A percentile compares a stretch with the other conserved stretches of the same genome.
These are phyloP conservation scores for Platanus orientalis DNA, from an alignment of 164 flowering plant species.

Conservation along the genomic window DNA sequence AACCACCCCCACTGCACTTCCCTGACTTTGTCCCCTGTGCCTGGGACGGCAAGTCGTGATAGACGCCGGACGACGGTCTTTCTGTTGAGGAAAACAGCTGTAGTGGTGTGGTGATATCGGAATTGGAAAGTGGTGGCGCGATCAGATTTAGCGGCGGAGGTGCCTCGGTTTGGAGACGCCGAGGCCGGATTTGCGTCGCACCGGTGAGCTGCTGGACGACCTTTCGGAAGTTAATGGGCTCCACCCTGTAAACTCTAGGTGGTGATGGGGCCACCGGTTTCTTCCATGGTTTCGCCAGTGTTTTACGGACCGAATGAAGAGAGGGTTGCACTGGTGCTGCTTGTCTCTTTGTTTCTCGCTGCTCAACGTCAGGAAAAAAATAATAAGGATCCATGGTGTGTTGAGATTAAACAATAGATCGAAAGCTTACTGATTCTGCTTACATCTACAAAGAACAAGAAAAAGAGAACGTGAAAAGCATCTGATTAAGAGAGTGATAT, in stretches of 20 bases:
- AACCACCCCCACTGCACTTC: constrained; percentile 2
- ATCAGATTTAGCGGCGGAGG: constrained; percentile 6
- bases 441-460: too few species aligned
- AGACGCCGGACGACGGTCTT: background rate
- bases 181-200: constrained; percentile 5
- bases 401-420: background rate
- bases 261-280: constrained; percentile 24
- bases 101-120: background rate
- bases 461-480: too few species aligned
- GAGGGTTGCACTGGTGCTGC: too few species aligned
- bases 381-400: too few species aligned
- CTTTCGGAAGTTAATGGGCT: constrained; percentile 23
- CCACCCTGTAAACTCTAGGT: constrained; percentile 33
- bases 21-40: background rate
- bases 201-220: constrained; percentile 40
- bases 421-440: too few species aligned
- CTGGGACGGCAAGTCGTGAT: background rate
- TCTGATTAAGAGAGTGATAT: too few species aligned
- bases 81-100: background rate
- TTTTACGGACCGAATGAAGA: constrained; percentile 26
- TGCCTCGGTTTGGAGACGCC: constrained; percentile 19
- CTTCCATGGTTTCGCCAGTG: constrained; percentile 21
- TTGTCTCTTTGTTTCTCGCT: constrained; percentile 6
- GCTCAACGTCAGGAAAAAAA: too few species aligned
- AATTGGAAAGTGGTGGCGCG: background rate